Percentiles rank a stretch among this genome's conserved stretches.
phyloP scores from a whole-genome alignment of 2,329 filamentous ascomycete genomes.

The Trichoderma simmonsii region DNA sequence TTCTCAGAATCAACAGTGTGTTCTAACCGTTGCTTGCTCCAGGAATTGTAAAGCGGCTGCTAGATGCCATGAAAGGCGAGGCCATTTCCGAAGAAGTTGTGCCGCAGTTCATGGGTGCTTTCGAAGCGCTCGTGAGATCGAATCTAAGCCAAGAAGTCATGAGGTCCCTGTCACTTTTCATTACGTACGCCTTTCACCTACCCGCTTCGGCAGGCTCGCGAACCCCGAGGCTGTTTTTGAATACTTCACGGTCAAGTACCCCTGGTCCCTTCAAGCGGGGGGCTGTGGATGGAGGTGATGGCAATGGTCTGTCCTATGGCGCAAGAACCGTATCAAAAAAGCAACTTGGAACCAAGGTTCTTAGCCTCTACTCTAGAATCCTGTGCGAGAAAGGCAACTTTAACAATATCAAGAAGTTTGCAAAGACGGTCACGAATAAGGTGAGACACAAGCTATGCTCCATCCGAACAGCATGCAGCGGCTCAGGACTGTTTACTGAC shows the following conservation, averaged over 20 bases:
- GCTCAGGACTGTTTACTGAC: not conserved
- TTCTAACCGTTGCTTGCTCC: conserved; percentile 21
- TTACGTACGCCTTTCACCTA: conserved; percentile 83
- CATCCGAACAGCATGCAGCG: not conserved
- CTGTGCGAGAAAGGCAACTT: conserved; percentile 71
- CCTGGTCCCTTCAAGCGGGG: conserved; percentile 38
- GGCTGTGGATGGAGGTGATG: conserved; percentile 34
- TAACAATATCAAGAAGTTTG: conserved; percentile 77
- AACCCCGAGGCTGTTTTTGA: conserved; percentile 47
- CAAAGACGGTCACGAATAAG: conserved; percentile 92
- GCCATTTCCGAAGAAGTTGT: conserved; percentile 69
- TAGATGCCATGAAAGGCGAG: conserved; percentile 88
- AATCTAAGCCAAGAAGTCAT: conserved; percentile 83
- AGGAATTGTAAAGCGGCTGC: conserved; percentile 86
- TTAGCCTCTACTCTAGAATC: conserved; percentile 74
- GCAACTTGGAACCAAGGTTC: conserved; percentile 69
- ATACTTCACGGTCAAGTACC: conserved; percentile 39
- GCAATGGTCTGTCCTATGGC: conserved; percentile 30
- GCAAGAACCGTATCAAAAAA: conserved; percentile 55
- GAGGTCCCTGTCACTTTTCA: conserved; percentile 82
- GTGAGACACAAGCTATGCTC: conserved; percentile 41
- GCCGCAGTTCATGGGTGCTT: conserved; percentile 71
- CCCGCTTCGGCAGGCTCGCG: conserved; percentile 47
- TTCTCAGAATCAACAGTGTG: not conserved
- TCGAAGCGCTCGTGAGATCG: conserved; percentile 74